Evolutionary conservation across 2,329 filamentous ascomycete species (phyloP), one percentile per base, ranked within the genome.

Genomic region (Curvularia lunata): DNA sequence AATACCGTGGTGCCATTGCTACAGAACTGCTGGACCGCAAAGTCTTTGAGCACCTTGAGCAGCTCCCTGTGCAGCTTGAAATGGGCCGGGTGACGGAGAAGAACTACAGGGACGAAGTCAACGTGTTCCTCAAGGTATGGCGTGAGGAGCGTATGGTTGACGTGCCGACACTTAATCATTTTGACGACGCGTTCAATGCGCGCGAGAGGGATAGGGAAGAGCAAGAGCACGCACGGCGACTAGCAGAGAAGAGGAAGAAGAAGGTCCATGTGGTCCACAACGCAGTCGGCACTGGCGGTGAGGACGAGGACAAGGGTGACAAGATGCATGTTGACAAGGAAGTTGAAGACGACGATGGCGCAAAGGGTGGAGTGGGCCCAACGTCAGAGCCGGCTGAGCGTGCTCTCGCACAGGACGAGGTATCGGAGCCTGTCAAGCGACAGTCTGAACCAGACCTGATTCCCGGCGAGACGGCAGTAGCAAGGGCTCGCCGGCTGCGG

Each of bases 71-170:
- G 66, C 87, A 86, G 52, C 79, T 90, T 21, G 83, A 83, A 43
- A 96, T 92, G 92, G 93, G 93, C 9, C 86, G 91, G 1, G 79
- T 97, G 61, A 88, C 91, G 19, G 88, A 88, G 3, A 91, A 95
- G 61, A 66, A 64, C 34, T 78, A 70, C 55, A 61, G 71, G 30
- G 64, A 72, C 4, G 67, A 72, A 27, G 65, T 78, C 12, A 74
- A 75, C 47, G 61, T 60, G 19, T 64, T 77, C 13, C 61, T 78
- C 10, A 65, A 67, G 2, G 62, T 74, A 5, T 78, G 76, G 76
- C 67, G 70, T 30, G 64, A 69, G 2, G 71, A 73, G 48, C 64
- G 65, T 16, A 41, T 75, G 21, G 77, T 78, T 48, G 41, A 82
- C 21, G 65, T 69, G 21, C 34, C 61, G 18, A 65, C 62, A 5